Base-by-base conservation (phyloP, 2,329 filamentous ascomycete genomes). In the Diaporthe capsici region DNA sequence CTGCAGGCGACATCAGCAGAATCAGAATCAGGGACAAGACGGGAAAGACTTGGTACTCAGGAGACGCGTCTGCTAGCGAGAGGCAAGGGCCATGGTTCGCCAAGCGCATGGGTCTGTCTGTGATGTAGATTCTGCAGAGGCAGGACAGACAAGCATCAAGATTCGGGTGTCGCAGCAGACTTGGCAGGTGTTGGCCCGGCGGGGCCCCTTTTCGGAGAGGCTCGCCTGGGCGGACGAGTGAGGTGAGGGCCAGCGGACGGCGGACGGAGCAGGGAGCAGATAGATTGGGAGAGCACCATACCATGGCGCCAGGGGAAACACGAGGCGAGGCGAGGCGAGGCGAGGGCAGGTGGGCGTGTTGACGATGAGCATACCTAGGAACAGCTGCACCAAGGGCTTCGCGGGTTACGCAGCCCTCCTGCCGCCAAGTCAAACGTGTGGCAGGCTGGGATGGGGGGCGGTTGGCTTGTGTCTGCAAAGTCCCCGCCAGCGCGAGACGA, bases 361-460 rank as follows among this genome's bases (percentile, higher is more conserved):
- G 42, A 49, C 61, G 42, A 49, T 9, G 10, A 39, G 37, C 10
- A 12, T 39, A 12, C 37, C 37, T 13, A 13, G 37, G 10, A 39
- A 25, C 49, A 53, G 49, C 49, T 25, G 49, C 49, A 53, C 49
- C 9, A 51, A 51, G n/a, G 5, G n/a, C 49, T 13, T 37, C 55
- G 55, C n/a, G 49, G 28, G 31, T 39, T 63, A 49, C 34, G 57
- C 44, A 61, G 73, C 73, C 53, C 68, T 47, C 34, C 22, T 47
- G 51, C 47, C 25, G 73, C 73, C 73, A 72, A 75, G 73, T 75
- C 73, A 75, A 75, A 75, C 73, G 49, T 61, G 73, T 72, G 73
- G 57, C 73, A 75, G 58, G 58, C 44, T 34, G 20, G 61, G 25
- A 34, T 49, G 63, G 63, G 61, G n/a, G 34, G 9, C 8, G 31